These are phyloP conservation scores for Melanogaster broomeanus DNA, from an alignment of 768 basidiomycete species.

Conservation along the genomic window DNA sequence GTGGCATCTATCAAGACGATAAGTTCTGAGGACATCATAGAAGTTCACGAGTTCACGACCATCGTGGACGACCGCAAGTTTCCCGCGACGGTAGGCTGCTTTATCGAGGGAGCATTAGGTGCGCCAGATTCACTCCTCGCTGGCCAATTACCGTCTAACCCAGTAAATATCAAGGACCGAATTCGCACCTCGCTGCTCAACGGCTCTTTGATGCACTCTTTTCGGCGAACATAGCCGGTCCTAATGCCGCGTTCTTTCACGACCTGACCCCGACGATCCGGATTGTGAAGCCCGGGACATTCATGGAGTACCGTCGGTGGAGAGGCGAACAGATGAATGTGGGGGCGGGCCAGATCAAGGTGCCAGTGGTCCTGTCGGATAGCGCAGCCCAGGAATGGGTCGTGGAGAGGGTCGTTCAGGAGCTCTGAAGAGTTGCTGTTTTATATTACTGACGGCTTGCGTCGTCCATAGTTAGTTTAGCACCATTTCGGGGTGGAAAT, in stretches of 20 bases:
- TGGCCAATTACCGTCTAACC: background rate
- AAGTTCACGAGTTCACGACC: conserved; percentile 15
- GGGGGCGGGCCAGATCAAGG: conserved; percentile 13
- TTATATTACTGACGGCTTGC: too few relatives aligned
- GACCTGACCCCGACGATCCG: conserved; percentile 20
- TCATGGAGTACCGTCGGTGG: conserved; percentile 17
- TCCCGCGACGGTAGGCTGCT: conserved; percentile 9
- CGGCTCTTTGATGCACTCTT: conserved; percentile 10
- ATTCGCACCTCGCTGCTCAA: background rate
- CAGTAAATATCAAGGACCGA: conserved; percentile 1
- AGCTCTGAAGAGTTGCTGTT: conserved; percentile 2
- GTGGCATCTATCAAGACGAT: background rate
- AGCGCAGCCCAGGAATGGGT: conserved; percentile 15
- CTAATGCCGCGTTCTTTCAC: background rate
- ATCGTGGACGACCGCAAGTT: conserved; percentile 13
- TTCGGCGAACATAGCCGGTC: background rate
- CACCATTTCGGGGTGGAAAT: too few relatives aligned
- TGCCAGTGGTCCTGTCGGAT: conserved; percentile 11
- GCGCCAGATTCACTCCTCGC: too few relatives aligned
- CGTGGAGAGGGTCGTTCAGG: conserved; percentile 12
- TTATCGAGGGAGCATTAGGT: conserved; percentile 20
- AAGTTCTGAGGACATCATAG: background rate
- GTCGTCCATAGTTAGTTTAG: too few relatives aligned
- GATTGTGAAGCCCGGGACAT: conserved; percentile 19
- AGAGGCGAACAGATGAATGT: conserved; percentile 6